A percentile compares a stretch with the other conserved stretches of the same genome.
These are phyloP conservation scores for Mallotus repandus DNA, from an alignment of 441 rosid genomes.

Conservation along the genomic window DNA sequence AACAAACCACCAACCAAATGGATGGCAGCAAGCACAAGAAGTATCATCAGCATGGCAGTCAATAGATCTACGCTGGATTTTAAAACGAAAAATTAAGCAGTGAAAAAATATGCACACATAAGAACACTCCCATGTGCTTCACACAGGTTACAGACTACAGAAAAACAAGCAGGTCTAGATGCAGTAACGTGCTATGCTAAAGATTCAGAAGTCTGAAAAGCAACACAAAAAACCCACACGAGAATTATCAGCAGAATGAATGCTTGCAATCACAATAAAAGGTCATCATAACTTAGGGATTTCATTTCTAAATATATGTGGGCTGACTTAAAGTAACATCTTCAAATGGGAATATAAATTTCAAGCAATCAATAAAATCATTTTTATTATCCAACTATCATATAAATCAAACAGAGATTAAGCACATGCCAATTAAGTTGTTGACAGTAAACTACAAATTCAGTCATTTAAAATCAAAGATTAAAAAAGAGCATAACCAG, in stretches of 20 bases:
- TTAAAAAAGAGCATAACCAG: too few relatives aligned
- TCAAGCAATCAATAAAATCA: background rate
- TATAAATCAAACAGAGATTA: background rate
- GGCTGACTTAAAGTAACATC: background rate
- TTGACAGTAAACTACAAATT: background rate
- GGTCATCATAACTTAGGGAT: background rate
- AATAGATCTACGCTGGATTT: too few relatives aligned
- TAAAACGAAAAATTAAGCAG: background rate
- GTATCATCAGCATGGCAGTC: background rate
- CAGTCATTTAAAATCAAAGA: background rate
- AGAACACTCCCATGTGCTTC: background rate
- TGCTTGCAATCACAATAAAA: conserved; percentile 7
- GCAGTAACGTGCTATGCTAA: background rate
- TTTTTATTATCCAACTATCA: background rate
- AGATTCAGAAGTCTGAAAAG: background rate
- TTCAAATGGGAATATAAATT: background rate
- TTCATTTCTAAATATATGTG: background rate
- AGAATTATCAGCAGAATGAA: background rate
- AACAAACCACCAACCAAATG: too few relatives aligned
- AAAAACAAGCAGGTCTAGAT: background rate
- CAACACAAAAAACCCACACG: background rate
- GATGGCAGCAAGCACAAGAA: background rate
- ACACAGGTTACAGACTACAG: background rate
- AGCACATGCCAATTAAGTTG: background rate
- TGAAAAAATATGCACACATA: background rate